Conservation (phyloP, 345 rosid species). For the Corchorus capsularis region DNA sequence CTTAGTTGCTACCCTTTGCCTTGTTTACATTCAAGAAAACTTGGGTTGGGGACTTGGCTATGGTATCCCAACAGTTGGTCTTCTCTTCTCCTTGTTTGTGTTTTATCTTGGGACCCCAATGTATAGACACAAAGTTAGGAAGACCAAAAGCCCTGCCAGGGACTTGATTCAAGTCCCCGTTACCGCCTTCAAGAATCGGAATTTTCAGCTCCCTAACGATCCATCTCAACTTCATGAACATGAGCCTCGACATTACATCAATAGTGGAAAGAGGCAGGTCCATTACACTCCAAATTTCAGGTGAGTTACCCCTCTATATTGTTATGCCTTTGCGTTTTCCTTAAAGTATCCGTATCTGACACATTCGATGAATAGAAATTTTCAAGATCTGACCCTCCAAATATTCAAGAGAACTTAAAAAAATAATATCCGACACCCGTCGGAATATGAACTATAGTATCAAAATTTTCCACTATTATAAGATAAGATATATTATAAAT, state of each 20-base stretch:
- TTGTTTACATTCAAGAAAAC: conserved; percentile 90
- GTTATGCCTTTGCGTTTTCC: too few relatives aligned
- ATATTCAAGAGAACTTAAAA: too few relatives aligned
- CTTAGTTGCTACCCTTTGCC: conserved; percentile 70
- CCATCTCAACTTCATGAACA: conserved; percentile 64
- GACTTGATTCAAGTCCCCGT: conserved; percentile 59
- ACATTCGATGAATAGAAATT: neutral
- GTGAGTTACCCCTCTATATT: conserved; percentile 30
- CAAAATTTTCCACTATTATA: neutral
- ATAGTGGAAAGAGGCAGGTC: conserved; percentile 62
- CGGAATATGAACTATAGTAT: neutral
- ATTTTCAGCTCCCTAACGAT: conserved; percentile 50
- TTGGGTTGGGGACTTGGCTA: conserved; percentile 90
- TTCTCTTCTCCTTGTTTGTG: conserved; percentile 59
- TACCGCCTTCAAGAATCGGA: conserved; percentile 60
- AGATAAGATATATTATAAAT: conserved; percentile 7
- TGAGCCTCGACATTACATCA: conserved; percentile 50
- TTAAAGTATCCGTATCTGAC: too few relatives aligned
- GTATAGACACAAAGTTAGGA: conserved; percentile 73
- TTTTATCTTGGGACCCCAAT: conserved; percentile 83
- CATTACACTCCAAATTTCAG: conserved; percentile 67
- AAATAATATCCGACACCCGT: neutral
- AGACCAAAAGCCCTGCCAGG: conserved; percentile 60
- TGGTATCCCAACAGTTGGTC: conserved; percentile 78
- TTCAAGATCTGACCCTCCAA: too few relatives aligned